Evolutionary conservation across 768 basidiomycete species (phyloP).

Genomic region (Mycena albidolilacea): DNA sequence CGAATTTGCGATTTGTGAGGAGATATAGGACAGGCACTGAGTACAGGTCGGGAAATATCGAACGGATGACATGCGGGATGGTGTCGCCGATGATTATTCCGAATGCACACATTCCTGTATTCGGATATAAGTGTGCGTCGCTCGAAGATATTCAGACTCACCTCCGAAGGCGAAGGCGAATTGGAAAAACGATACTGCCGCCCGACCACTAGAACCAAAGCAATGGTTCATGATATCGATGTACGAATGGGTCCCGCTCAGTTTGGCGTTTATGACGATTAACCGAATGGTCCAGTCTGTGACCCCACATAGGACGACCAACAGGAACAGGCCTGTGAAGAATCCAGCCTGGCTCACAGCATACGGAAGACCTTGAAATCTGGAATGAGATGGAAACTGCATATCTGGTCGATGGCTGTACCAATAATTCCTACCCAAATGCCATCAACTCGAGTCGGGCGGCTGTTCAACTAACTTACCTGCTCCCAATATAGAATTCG

Average conservation of each 20-base stretch:
- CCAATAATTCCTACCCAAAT: slow-evolving; percentile 12
- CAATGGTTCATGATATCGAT: slow-evolving; percentile 96
- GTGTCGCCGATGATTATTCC: slow-evolving; percentile 99
- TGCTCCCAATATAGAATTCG: slow-evolving; percentile 95
- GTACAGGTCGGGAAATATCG: slow-evolving; percentile 79
- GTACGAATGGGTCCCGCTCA: slow-evolving; percentile 93
- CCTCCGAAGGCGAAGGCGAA: slow-evolving; percentile 98
- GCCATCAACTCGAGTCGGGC: neutral
- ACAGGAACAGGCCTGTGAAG: slow-evolving; percentile 86
- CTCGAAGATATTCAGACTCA: slow-evolving; percentile 51
- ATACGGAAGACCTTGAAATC: slow-evolving; percentile 86
- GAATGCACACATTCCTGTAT: slow-evolving; percentile 97
- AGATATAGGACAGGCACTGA: slow-evolving; percentile 81
- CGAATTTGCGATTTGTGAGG: slow-evolving; percentile 88
- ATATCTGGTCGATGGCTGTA: slow-evolving; percentile 17
- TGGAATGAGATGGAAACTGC: neutral
- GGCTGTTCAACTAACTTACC: slow-evolving; percentile 58
- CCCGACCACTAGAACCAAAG: slow-evolving; percentile 92
- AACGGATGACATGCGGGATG: slow-evolving; percentile 93
- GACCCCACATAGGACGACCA: slow-evolving; percentile 83
- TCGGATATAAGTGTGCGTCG: slow-evolving; percentile 20
- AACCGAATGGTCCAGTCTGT: slow-evolving; percentile 99
- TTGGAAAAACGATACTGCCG: slow-evolving; percentile 96
- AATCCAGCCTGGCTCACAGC: slow-evolving; percentile 96
- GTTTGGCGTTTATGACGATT: slow-evolving; percentile 95